phyloP scores from a whole-genome alignment of 148 eudicot genomes.

The Camellia sinensis region DNA sequence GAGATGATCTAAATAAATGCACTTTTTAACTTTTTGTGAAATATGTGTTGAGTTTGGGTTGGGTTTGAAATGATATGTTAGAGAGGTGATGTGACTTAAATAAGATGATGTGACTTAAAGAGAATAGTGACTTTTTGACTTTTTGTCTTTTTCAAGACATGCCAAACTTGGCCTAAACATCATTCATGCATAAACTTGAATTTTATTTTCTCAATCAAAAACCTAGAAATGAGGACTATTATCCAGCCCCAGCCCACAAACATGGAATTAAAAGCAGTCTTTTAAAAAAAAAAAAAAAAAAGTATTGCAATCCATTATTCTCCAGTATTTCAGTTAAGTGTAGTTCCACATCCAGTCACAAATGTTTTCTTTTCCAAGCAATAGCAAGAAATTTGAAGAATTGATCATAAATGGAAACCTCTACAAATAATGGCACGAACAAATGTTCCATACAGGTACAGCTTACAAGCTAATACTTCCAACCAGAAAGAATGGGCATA shows the following conservation, averaged over 20 bases:
- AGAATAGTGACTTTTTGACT: no score
- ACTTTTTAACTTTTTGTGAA: no score
- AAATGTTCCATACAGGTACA: background rate
- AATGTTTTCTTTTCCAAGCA: background rate
- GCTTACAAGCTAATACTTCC: background rate
- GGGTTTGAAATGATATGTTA: no score
- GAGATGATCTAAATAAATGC: no score
- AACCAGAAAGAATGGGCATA: background rate
- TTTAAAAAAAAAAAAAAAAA: no score
- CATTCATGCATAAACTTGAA: background rate
- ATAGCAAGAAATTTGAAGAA: background rate
- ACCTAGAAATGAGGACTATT: background rate
- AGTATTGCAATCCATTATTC: slow-evolving; percentile 3
- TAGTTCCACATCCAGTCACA: background rate
- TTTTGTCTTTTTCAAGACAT: no score
- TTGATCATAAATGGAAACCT: background rate
- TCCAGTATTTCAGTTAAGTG: background rate
- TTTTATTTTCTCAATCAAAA: background rate
- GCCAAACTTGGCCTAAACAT: background rate
- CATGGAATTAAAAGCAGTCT: background rate
- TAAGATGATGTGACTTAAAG: no score
- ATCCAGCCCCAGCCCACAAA: background rate
- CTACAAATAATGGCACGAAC: background rate
- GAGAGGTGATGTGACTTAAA: no score
- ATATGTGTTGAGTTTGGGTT: no score